Evolutionary conservation across 2,329 filamentous ascomycete genomes (phyloP).

Genomic region (Exophiala dermatitidis): DNA sequence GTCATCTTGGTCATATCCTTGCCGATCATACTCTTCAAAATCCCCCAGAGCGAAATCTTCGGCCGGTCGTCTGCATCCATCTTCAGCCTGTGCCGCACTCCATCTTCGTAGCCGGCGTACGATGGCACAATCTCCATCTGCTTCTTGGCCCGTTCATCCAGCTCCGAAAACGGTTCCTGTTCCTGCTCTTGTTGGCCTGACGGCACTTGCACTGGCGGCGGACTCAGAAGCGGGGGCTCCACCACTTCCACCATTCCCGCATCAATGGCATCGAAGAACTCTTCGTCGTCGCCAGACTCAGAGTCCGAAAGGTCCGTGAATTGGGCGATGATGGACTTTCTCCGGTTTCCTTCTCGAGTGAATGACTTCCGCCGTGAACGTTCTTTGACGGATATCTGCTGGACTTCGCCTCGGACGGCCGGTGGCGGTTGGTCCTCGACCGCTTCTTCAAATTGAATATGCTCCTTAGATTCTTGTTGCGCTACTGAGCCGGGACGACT

Average conservation of each 20-base stretch:
- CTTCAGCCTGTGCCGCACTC: conserved; percentile 68
- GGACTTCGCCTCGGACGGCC: conserved; percentile 35
- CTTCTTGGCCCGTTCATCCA: conserved; percentile 43
- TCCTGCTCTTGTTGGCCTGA: conserved; percentile 35
- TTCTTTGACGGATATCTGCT: conserved; percentile 17
- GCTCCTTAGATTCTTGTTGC: conserved; percentile 13
- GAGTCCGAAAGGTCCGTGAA: conserved; percentile 65
- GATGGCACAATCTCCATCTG: conserved; percentile 63
- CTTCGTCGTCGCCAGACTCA: conserved; percentile 76
- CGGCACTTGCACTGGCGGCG: conserved; percentile 28
- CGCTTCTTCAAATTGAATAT: conserved; percentile 32
- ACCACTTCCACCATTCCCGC: conserved; percentile 81
- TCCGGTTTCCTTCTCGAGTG: conserved; percentile 42
- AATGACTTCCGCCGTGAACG: conserved; percentile 20
- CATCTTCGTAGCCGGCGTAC: conserved; percentile 87
- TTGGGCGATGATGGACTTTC: conserved; percentile 61
- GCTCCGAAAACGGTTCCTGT: conserved; percentile 38
- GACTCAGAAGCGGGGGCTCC: conserved; percentile 41
- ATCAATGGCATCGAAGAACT: conserved; percentile 96
- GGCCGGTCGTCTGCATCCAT: conserved; percentile 89
- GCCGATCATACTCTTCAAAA: conserved; percentile 98
- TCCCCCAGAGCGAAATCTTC: conserved; percentile 91
- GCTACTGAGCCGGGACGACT: conserved; percentile 34
- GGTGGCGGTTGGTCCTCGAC: conserved; percentile 32
- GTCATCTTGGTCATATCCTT: conserved; percentile 99